Conservation (phyloP, 208 protist genomes). For the Herpetomonas muscarum region DNA sequence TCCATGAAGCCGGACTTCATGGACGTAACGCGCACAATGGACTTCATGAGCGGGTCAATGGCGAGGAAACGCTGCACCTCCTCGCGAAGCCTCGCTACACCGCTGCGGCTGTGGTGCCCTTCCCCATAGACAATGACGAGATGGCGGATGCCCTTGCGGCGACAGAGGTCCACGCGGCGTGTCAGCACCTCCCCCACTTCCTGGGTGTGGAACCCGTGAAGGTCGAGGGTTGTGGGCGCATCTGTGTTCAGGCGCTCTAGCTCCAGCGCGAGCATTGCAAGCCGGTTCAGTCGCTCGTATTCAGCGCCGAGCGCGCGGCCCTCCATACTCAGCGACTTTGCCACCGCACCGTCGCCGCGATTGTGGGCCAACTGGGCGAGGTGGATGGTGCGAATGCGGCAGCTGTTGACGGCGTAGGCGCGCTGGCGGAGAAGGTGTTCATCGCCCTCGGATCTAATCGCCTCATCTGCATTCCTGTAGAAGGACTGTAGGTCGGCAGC, state of each 20-base stretch:
- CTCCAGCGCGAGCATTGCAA: constrained; percentile 82
- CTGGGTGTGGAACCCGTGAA: constrained; percentile 75
- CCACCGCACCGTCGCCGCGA: constrained; percentile 39
- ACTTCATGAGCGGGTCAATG: constrained; percentile 27
- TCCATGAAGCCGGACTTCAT: constrained; percentile 47
- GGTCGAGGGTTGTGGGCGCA: constrained; percentile 48
- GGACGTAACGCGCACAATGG: constrained; percentile 23
- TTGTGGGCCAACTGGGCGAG: constrained; percentile 57
- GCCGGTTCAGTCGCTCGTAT: constrained; percentile 71
- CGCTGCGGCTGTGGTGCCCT: constrained; percentile 62
- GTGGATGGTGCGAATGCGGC: constrained; percentile 48
- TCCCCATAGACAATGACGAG: constrained; percentile 60
- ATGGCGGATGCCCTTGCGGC: constrained; percentile 24
- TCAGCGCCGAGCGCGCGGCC: constrained; percentile 47
- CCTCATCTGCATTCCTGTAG: constrained; percentile 28
- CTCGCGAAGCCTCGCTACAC: constrained; percentile 31
- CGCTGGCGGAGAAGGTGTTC: constrained; percentile 62
- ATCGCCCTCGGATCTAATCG: constrained; percentile 49
- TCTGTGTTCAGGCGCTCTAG: constrained; percentile 39
- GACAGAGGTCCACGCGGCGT: constrained; percentile 62
- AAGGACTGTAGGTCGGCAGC: constrained; percentile 24
- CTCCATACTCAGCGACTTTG: constrained; percentile 50
- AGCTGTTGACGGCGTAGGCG: constrained; percentile 61
- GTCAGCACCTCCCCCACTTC: constrained; percentile 68
- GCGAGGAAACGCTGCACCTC: constrained; percentile 31